Base-by-base conservation (phyloP, 1,284 basidiomycete species). In the Trichosporon faecale region DNA sequence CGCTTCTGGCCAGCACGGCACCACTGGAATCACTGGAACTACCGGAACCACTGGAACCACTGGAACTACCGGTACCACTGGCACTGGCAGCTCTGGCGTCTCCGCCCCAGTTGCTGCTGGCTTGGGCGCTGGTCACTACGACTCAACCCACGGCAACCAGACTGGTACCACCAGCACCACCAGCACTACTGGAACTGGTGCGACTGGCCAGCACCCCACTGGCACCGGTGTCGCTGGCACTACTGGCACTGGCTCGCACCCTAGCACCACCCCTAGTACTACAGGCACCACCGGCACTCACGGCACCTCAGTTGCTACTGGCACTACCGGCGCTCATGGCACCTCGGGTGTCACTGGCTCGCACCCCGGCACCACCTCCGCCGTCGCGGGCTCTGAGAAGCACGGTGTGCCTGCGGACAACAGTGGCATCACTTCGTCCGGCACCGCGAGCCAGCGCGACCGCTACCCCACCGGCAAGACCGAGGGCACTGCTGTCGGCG, bases 211-310 rank as follows among this genome's bases (percentile, higher is more conserved):
- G n/a, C n/a, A n/a, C n/a, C n/a, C 55, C 16, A 21, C 25, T 27
- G 55, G 55, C 52, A 25, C 21, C 9, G 31, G 31, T 33, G 31
- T 33, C 46, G 18, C 46, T 27, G 52, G 52, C 5, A 55, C 55
- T 27, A 18, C 27, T 23, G 18, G 52, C 8, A 66, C n/a, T 9
- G 67, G 74, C 29, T 71, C 49, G 25, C 40, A 49, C 12, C 52
- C 52, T 12, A 21, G 52, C 52, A 27, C 27, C 27, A n/a, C 27
- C 9, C 4, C 27, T 3, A 29, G 27, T 16, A 31, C 57, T 16
- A 7, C 25, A 23, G 55, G 55, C 12, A 57, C 25, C 52, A 25
- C 21, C 52, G 16, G 49, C 1, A 66, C n/a, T 23, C 25, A 29
- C 16, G 29, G 66, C 33, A 25, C 21, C 11, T 9, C 21, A 2